Base-by-base conservation (phyloP, 768 basidiomycete genomes). In the Russula emetica region DNA sequence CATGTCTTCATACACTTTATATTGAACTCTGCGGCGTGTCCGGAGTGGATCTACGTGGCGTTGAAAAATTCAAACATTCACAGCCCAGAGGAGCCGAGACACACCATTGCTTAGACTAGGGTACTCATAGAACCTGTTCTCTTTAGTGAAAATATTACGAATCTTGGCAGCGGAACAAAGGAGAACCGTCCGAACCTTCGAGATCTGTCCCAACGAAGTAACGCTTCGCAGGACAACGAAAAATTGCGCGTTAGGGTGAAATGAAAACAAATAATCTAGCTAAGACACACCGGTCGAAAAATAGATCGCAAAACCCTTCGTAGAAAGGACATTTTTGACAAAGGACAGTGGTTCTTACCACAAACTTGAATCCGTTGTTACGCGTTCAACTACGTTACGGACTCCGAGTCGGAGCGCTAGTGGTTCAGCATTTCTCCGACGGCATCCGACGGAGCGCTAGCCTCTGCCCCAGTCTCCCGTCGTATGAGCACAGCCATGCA, bases 81-180 rank as follows among this genome's bases (percentile, higher is more conserved):
- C 38, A 5, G 36, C 24, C n/a, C 22, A 52, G 26, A 45, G 18
- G 1, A 16, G 14, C 8, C 47, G 20, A 57, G 22, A 59, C 67
- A 52, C 20, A 63, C 66, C 67, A n/a, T n/a, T n/a, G n/a, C n/a
- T n/a, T n/a, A n/a, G n/a, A n/a, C n/a, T n/a, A 32, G 60, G 66
- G 20, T 62, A 67, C 49, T 69, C 67, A 38, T 14, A 69, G 18
- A 67, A 69, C 36, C n/a, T n/a, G n/a, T 69, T 67, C 24, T 61
- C 62, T 68, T 56, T 7, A 26, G 44, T 16, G 10, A 58, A n/a
- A n/a, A n/a, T n/a, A n/a, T n/a, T n/a, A n/a, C n/a, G 26, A 55
- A 24, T 20, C 22, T 18, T 26, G 26, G n/a, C 40, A 22, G 9
- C 14, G 22, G 45, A 6, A 14, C 11, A 36, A 47, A 14, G 38